Conservation (phyloP, 208 protist species). For the Angomonas deanei region DNA sequence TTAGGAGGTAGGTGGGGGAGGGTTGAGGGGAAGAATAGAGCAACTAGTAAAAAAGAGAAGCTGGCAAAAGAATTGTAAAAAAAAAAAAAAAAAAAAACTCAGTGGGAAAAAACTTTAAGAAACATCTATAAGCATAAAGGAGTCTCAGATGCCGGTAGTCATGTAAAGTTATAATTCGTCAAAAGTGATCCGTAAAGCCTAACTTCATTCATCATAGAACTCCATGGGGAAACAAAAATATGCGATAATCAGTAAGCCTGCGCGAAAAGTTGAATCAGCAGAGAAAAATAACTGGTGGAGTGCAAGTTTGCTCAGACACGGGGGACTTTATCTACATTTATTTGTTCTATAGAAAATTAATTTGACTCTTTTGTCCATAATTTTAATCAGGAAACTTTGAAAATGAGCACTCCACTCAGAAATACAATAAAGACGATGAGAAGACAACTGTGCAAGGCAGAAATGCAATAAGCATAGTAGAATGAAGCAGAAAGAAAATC, state of each 20-base stretch:
- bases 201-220: background rate
- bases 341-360: background rate
- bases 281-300: background rate
- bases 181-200: background rate
- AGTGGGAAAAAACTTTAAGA: background rate
- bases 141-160: background rate
- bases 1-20: no score
- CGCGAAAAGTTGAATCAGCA: background rate
- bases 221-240: background rate
- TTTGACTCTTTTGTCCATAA: background rate
- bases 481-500: constrained; percentile 3
- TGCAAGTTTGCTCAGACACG: background rate
- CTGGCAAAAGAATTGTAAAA: constrained; percentile 1
- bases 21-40: background rate
- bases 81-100: constrained; percentile 12
- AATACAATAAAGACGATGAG: background rate
- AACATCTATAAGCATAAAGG: background rate
- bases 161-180: background rate
- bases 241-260: background rate
- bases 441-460: background rate
- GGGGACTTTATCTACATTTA: background rate
- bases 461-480: constrained; percentile 6
- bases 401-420: background rate
- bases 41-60: constrained; percentile 3
- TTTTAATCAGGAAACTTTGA: background rate